Evolutionary conservation across 2,329 filamentous ascomycete species (phyloP).

Genomic region (Pestalotiopsis fici): DNA sequence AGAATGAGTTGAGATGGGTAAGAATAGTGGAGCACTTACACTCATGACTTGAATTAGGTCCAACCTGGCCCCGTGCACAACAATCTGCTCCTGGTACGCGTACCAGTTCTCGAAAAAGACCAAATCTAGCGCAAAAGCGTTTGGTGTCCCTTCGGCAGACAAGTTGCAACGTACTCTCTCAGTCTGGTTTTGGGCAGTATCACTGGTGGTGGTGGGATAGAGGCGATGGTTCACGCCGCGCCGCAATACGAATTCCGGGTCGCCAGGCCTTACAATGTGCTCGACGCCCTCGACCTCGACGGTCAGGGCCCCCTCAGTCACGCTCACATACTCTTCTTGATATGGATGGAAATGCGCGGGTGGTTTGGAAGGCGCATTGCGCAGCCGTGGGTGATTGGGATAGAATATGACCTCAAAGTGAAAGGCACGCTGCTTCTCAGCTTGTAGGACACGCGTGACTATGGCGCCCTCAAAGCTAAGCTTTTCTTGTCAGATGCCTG

Average conservation of each 20-base stretch:
- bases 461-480: conserved; percentile 16
- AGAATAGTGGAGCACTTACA: no score
- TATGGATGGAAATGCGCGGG: conserved; percentile 18
- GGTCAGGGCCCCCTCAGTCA: not conserved
- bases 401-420: conserved; percentile 13
- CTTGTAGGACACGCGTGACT: not conserved
- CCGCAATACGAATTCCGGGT: conserved; percentile 2
- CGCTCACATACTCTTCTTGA: conserved; percentile 19
- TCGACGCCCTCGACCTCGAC: conserved; percentile 16
- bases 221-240: conserved; percentile 10
- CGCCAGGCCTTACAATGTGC: not conserved
- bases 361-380: conserved; percentile 11
- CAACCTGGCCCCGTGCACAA: not conserved
- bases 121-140: conserved; percentile 2
- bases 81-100: conserved; percentile 16
- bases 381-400: not conserved
- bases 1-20: not conserved
- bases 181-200: not conserved
- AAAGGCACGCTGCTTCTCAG: conserved; percentile 14
- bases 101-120: conserved; percentile 25
- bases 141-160: conserved; percentile 7
- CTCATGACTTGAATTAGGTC: conserved; percentile 16
- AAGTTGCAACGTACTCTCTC: conserved; percentile 9
- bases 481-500: no score
- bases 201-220: not conserved